Base-by-base conservation (phyloP, 2,329 filamentous ascomycete species). In the Nothopassalora personata region DNA sequence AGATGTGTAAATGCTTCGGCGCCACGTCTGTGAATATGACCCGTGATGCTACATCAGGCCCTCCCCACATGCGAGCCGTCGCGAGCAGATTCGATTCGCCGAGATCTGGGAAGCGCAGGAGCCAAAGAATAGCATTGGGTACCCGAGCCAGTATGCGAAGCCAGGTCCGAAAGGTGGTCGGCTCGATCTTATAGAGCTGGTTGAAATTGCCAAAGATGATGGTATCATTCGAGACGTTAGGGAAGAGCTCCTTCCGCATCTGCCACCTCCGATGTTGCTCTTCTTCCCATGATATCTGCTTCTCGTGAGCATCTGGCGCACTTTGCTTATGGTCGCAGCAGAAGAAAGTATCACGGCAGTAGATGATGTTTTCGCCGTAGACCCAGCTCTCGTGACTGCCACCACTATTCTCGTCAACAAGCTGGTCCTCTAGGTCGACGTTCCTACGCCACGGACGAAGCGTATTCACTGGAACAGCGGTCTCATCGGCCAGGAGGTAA, bases 121-220 rank as follows among this genome's bases (percentile, higher is more conserved):
- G 84, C 94, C 94, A 99, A 28, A 99, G 82, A 39, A 97, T 84
- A 8, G 93, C 89, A 61, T 94, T 96, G 0, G 93, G 92, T 15
- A 93, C 86, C 59, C 83, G 84, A 36, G 90, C 83, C 19, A 99
- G 82, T 64, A 99, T 97, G 57, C 94, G 89, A 30, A 99, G 80
- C 92, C 94, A 99, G 46, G 90, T 91, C 54, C 94, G 88, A 76
- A 97, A 97, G 7, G 91, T 97, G 3, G 91, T 95, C 1, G 94
- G 94, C 67, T 99, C 94, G 75, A 99, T 97, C 91, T 99, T 99
- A 78, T 99, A 99, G 33, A 99, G 80, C 74, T 99, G 94, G 71
- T 99, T 99, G 76, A 99, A 99, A 74, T 99, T 99, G 6, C 91
- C 94, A 59, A 99, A 82, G 67, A 99, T 97, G 68, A 99, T 86